phyloP scores from a whole-genome alignment of 2,329 filamentous ascomycete species.

The Cladobotryum mycophilum region DNA sequence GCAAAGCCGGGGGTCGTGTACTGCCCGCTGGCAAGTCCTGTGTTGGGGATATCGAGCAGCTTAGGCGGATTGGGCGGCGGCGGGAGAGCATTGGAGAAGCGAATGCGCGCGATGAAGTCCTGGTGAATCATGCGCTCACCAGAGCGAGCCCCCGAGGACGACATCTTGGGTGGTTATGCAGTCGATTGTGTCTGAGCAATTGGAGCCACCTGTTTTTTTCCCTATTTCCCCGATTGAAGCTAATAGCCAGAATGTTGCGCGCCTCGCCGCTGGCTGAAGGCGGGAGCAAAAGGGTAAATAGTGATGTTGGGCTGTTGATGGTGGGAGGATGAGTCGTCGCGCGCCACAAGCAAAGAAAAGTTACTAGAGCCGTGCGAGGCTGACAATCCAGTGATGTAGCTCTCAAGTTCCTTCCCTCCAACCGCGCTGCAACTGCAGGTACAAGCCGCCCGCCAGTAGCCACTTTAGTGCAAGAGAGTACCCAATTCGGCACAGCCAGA shows the following conservation, averaged over 20 bases:
- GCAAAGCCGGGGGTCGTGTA: conserved; percentile 90
- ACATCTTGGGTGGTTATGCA: conserved; percentile 19
- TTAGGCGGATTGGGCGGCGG: conserved; percentile 93
- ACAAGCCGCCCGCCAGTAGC: too few species aligned
- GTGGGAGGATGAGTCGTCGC: background rate
- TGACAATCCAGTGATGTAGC: conserved; percentile 6
- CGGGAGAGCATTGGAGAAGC: conserved; percentile 92
- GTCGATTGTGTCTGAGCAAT: too few species aligned
- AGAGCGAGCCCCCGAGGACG: conserved; percentile 31
- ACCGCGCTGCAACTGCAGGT: background rate
- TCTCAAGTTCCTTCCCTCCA: conserved; percentile 6
- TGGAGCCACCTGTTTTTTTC: background rate
- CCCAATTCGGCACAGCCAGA: background rate
- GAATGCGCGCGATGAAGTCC: conserved; percentile 93
- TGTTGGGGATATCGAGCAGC: conserved; percentile 93
- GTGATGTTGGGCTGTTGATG: background rate
- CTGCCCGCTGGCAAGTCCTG: conserved; percentile 75
- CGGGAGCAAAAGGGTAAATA: background rate
- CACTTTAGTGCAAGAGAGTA: background rate
- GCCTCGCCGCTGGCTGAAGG: background rate
- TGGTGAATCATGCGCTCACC: conserved; percentile 68
- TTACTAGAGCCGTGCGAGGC: conserved; percentile 5
- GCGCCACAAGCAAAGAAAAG: background rate
- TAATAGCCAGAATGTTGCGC: background rate
- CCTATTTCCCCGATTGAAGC: background rate